Evolutionary conservation across 345 rosid genomes (phyloP), one percentile per base, ranked within the genome.

Genomic region (Limnanthes douglasii): DNA sequence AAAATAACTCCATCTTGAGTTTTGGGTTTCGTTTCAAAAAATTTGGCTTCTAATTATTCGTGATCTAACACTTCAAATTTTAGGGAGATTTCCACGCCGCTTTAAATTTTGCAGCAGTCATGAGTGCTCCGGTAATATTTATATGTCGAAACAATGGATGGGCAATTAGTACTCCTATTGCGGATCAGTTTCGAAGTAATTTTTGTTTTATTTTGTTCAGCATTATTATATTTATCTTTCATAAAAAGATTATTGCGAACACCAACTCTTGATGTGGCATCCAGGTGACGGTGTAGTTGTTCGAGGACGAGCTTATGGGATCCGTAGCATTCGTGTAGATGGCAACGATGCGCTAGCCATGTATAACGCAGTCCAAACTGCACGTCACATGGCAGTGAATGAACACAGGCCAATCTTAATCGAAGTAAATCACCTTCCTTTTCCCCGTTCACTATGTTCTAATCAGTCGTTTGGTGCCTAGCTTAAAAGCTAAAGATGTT

Each of bases 71-170:
- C n/a, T 14, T 15, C 15, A 39, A 39, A 32, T 53, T 21, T 12
- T 50, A 84, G 93, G 95, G 93, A 58, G 95, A 82, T 57, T 73
- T 70, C 65, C 94, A 78, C 50, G 85, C 70, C 33, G 94, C 83
- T 50, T 46, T 72, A 32, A 70, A 68, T 40, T 83, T 76, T 51
- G 81, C 86, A 2, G 81, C 81, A 4, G 88, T 84, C 15, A 48
- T 65, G 68, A 86, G 79, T 54, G 84, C 77, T 11, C 88, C 95
- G 0, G 93, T 84, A 13, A 59, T 84, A 15, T 84, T 84, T 37
- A 62, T 84, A 18, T 84, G 95, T 51, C 70, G 93, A 30, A 79
- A 79, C 70, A 84, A 79, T 42, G 95, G 88, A 56, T 79, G 93
- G 95, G 93, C 93, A 2, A 84, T 84, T 41, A 84, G 95, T 34